Evolutionary conservation across 176 grass and related monocot genomes (phyloP).

Genomic region (Oryza australiensis): DNA sequence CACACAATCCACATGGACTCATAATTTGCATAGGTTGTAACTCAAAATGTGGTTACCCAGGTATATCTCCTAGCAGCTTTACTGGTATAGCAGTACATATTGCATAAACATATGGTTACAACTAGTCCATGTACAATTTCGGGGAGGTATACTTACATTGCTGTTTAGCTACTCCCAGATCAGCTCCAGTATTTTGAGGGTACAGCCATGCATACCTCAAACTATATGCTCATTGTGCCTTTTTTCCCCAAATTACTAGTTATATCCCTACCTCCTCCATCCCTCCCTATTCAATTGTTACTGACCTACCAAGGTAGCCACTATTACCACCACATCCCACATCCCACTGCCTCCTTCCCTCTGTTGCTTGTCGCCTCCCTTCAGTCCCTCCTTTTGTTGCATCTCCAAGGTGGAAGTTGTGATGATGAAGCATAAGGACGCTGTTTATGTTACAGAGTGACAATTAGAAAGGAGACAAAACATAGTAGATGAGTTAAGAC

Average conservation of each 20-base stretch:
- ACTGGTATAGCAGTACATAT: background rate
- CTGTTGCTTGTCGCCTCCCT: background rate
- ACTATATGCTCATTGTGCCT: background rate
- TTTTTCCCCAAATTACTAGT: background rate
- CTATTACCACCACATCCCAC: background rate
- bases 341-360: background rate
- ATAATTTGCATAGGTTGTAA: background rate
- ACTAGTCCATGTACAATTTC: background rate
- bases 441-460: conserved; percentile 16
- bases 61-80: background rate
- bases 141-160: background rate
- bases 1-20: background rate
- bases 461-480: background rate
- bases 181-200: background rate
- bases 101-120: background rate
- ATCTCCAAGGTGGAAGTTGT: background rate
- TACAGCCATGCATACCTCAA: background rate
- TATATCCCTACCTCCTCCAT: background rate
- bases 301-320: background rate
- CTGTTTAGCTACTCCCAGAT: background rate
- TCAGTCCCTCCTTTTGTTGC: background rate
- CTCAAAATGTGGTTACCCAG: background rate
- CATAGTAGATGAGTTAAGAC: background rate
- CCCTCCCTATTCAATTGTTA: background rate
- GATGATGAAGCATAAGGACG: background rate